These are phyloP conservation scores for Ascoidea rubescens DNA, from an alignment of 805 yeast genomes.

Conservation along the genomic window DNA sequence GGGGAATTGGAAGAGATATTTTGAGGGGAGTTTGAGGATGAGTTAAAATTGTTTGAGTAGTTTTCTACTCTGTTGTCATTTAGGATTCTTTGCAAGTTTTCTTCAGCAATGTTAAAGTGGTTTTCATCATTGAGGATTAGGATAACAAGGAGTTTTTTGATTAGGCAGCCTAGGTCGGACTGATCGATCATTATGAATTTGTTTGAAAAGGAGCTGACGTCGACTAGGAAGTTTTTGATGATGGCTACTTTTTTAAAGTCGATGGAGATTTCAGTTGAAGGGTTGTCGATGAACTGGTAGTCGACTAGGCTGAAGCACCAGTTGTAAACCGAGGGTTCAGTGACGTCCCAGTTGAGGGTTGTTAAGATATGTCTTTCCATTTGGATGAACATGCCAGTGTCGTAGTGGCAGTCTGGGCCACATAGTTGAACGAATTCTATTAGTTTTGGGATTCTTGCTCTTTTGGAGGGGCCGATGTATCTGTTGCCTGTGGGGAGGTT, in stretches of 20 bases:
- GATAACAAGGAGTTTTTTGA: constrained; percentile 6
- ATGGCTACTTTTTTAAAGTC: constrained; percentile 6
- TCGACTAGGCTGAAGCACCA: constrained; percentile 33
- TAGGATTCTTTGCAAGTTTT: constrained; percentile 2
- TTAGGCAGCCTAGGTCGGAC: background rate
- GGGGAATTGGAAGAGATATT: background rate
- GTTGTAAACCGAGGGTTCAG: constrained; percentile 32
- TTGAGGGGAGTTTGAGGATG: too few species aligned
- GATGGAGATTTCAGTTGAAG: background rate
- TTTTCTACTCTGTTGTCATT: constrained; percentile 5
- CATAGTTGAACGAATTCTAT: constrained; percentile 61
- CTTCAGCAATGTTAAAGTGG: constrained; percentile 2
- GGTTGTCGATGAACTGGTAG: constrained; percentile 18
- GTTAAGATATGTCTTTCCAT: constrained; percentile 69
- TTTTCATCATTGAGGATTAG: constrained; percentile 8
- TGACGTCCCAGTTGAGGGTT: constrained; percentile 61
- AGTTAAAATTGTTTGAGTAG: background rate
- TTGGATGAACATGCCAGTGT: constrained; percentile 48
- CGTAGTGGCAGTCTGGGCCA: constrained; percentile 48
- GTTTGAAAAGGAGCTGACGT: constrained; percentile 2
- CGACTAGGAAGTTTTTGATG: constrained; percentile 8
- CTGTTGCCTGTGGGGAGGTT: constrained; percentile 43
- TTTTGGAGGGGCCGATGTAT: constrained; percentile 54
- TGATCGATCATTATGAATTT: constrained; percentile 3
- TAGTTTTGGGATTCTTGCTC: constrained; percentile 63